Base-by-base conservation (phyloP, 768 basidiomycete genomes). In the Coprinopsis strossmayeri region DNA sequence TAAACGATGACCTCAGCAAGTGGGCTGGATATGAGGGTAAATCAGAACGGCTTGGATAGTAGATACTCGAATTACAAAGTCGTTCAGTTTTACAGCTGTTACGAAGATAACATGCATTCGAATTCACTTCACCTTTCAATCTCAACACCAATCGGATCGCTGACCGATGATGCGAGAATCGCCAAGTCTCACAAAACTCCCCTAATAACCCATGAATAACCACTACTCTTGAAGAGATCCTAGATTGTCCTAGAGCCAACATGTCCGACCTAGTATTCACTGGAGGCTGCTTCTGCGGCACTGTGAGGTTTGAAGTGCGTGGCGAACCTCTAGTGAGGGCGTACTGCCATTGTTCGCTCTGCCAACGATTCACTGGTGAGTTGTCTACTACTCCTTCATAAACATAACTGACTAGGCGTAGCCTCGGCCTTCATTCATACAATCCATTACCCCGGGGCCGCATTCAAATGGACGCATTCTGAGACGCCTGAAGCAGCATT, bases 301-400 rank as follows among this genome's bases (percentile, higher is more conserved):
- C 65, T 2, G 64, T 76, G 3, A 61, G 74, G 0, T 85, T 78
- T 52, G 51, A 66, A 40, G 67, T 81, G 1, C 61, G 60, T 10
- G 77, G 76, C 1, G 61, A 58, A 27, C 81, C 83, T 0, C 54
- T 76, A 2, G 63, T 78, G 27, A 77, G 76, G 53, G 82, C 78
- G 3, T 85, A 78, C 56, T 86, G 82, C 53, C 85, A 87, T 57
- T 87, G 85, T 57, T 79, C 79, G 2, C 60, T 73, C n/a, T 87
- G 85, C 56, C 84, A 86, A 61, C 67, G 74, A 34, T 59, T 84
- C 44, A 77, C 65, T 54, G 78, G 82, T 76, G 57, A 49, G 68
- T 52, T 41, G 30, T 17, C 27, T 23, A 24, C 3, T 4, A 44
- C 40, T 21, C 34, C 21, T 44, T 48, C 34, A 45, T 39, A n/a